Conservation (phyloP, 2,329 filamentous ascomycete species). For the Fusarium brevicatenulatum region DNA sequence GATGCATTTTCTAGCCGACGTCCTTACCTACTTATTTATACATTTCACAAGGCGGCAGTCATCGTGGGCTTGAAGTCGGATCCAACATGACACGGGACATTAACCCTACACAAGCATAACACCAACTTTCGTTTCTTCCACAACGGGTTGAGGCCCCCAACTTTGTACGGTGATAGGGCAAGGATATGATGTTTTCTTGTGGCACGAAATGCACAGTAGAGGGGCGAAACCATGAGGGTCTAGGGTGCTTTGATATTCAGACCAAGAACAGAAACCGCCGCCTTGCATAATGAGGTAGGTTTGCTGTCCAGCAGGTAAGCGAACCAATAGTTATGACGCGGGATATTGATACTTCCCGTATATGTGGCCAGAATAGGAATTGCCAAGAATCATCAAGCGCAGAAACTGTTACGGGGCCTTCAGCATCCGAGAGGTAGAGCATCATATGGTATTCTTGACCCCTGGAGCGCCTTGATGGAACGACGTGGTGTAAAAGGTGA, state of each 20-base stretch:
- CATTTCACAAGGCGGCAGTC: not conserved
- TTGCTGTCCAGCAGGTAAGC: not conserved
- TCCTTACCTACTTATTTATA: not conserved
- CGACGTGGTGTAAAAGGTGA: too few relatives aligned
- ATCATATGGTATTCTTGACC: not conserved
- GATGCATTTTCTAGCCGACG: too few relatives aligned
- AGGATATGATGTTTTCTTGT: not conserved
- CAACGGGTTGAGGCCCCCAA: not conserved
- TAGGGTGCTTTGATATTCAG: not conserved
- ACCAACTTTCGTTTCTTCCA: not conserved
- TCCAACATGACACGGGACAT: not conserved
- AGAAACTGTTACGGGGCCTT: not conserved
- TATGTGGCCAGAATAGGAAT: not conserved
- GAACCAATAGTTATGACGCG: not conserved
- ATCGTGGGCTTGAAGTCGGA: too few relatives aligned
- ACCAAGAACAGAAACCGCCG: not conserved
- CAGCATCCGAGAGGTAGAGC: not conserved
- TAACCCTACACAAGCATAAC: not conserved
- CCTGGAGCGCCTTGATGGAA: not conserved
- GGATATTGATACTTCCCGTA: not conserved
- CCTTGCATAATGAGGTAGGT: not conserved
- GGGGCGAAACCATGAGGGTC: rapidly evolving
- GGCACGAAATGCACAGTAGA: not conserved
- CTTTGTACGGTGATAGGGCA: not conserved
- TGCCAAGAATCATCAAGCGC: not conserved